Percentiles rank a stretch among this genome's conserved stretches.
Conservation (phyloP, 371 early-diverging fungal genomes). For the Blakeslea trispora region DNA sequence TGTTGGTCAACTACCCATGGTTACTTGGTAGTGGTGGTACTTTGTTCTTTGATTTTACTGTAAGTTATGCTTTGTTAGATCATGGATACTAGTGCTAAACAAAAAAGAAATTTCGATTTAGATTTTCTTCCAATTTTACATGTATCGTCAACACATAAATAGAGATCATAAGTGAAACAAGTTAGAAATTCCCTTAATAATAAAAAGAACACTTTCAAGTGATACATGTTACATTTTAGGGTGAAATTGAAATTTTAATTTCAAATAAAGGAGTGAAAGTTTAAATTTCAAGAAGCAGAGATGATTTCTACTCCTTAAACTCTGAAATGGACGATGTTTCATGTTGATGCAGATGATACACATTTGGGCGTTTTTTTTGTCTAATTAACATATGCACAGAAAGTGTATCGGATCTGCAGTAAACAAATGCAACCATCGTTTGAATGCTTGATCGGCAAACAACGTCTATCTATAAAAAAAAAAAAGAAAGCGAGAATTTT, state of each 20-base stretch:
- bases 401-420: slow-evolving; percentile 13
- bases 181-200: slow-evolving; percentile 2
- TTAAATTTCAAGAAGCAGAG: too few relatives aligned
- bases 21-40: slow-evolving; percentile 67
- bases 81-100: too few relatives aligned
- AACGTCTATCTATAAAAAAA: slow-evolving; percentile 1
- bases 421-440: slow-evolving; percentile 16
- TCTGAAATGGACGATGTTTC: too few relatives aligned
- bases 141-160: slow-evolving; percentile 26
- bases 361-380: slow-evolving; percentile 6
- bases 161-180: neutral
- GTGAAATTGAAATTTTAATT: too few relatives aligned
- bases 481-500: too few relatives aligned
- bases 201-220: neutral
- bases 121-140: slow-evolving; percentile 58
- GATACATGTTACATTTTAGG: too few relatives aligned
- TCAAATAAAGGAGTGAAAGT: too few relatives aligned
- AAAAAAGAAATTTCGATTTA: too few relatives aligned
- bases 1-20: slow-evolving; percentile 74
- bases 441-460: slow-evolving; percentile 24
- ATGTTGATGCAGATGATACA: neutral
- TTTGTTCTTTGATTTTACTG: slow-evolving; percentile 65
- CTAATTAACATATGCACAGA: too few relatives aligned
- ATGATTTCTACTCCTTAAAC: too few relatives aligned
- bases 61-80: slow-evolving; percentile 32